Evolutionary conservation across 2,329 filamentous ascomycete genomes (phyloP), one percentile per base, ranked within the genome.

Genomic region (Talaromyces sp.): DNA sequence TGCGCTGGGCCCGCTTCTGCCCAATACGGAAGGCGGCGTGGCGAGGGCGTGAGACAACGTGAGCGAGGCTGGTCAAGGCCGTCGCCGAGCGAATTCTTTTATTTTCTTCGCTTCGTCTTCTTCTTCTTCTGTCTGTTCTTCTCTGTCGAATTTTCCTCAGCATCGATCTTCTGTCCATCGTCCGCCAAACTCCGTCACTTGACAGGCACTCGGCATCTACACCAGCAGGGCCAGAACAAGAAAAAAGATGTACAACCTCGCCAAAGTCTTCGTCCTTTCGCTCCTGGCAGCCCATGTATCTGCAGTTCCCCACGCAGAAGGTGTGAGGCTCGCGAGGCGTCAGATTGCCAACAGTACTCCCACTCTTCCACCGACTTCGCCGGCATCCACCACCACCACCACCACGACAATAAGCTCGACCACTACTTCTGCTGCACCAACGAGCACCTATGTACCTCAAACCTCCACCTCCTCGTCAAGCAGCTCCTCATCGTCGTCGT

Each of bases 241-340:
- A 25, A 56, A 55, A n/a, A 59, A 59, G 56, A 59, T 47, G 57
- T 47, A 55, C 42, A 51, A 30, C 49, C 17, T 53, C 28, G 25
- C 49, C 25, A 53, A 53, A 19, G 15, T 62, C 53, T 33, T 62
- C 52, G 13, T 59, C 52, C 30, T 62, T 39, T 51, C 60, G 49
- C 42, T 62, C 9, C 57, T 62, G 6, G 52, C 57, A 28, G 51
- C 53, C 52, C 51, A 44, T 36, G 60, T 56, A 57, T 57, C 58
- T 49, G 60, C 60, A 30, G 25, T 47, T 7, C 44, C 44, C 44
- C 44, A 30, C 32, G 60, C 42, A 15, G 19, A 15, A 42, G 49
- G 25, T 19, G 44, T 13, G 49, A 56, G 55, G 17, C 36, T 62
- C 6, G 30, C 53, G 28, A 62, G 51, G 19, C 56, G 60, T 56